These are phyloP conservation scores for Stephania cephalantha DNA, from an alignment of 164 flowering plant genomes.

Conservation along the genomic window DNA sequence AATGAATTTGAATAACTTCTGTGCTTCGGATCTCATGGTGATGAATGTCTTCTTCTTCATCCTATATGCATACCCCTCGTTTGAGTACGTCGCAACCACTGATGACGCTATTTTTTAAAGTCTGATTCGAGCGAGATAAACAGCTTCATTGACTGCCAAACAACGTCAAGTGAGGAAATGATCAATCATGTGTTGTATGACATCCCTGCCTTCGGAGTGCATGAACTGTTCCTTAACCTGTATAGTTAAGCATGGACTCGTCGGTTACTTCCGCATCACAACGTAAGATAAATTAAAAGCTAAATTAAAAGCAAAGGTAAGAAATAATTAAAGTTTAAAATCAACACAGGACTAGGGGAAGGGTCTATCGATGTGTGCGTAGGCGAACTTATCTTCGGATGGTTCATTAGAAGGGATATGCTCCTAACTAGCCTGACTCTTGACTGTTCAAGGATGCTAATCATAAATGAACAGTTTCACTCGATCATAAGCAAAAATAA, in stretches of 20 bases:
- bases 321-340: no score
- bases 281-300: background rate
- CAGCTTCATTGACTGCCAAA: background rate
- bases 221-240: constrained; percentile 68
- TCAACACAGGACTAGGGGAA: no score
- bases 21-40: background rate
- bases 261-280: background rate
- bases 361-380: no score
- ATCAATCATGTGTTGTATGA: constrained; percentile 85
- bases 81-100: background rate
- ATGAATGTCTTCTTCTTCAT: background rate
- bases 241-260: constrained; percentile 5
- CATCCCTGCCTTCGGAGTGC: constrained; percentile 86
- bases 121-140: background rate
- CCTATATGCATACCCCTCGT: background rate
- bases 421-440: no score
- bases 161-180: constrained; percentile 49
- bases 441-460: no score
- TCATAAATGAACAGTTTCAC: no score
- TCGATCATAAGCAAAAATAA: no score
- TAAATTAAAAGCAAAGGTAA: no score
- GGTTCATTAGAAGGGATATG: no score
- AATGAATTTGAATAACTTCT: background rate
- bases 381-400: no score
- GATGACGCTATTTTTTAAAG: background rate